Evolutionary conservation across 2,329 filamentous ascomycete species (phyloP), one percentile per base, ranked within the genome.

Genomic region (Chaetomiaceae sp.): DNA sequence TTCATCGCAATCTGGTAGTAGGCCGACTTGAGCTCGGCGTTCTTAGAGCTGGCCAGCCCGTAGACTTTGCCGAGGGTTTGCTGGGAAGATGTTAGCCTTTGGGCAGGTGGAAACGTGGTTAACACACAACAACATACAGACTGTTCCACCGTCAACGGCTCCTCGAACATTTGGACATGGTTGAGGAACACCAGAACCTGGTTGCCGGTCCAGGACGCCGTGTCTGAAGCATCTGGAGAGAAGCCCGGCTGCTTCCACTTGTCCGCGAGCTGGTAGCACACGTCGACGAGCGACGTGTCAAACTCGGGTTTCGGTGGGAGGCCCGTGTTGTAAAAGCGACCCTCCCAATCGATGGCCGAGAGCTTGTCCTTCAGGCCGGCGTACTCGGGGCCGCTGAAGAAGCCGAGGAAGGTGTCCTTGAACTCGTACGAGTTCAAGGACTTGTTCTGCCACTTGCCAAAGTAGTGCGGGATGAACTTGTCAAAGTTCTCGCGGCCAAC

Each of bases 391-490:
- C 68, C 68, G 49, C 76, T 71, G 65, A 96, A 97, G 73, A 95
- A 97, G 53, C 86, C 78, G 29, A 95, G 64, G 42, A 96, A 83
- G 1, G 88, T 94, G 40, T 84, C 74, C 64, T 91, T 95, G 77
- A 98, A 98, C 60, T 97, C 88, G 58, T 86, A 95, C 2, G 88
- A 94, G 67, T 96, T 89, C 7, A 98, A 76, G 2, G 88, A 95
- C 66, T 89, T 91, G 61, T 79, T 79, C 47, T 86, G 82, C 78
- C 85, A 97, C 32, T 78, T 87, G 24, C 76, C 81, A 65, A 97
- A 97, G 71, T 97, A 96, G 65, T 95, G 83, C 14, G 90, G 89
- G 60, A 97, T 96, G 67, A 97, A 98, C 58, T 82, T 85, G 73
- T 97, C 88, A 70, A 93, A 98, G 63, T 86, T 85, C n/a, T 84